Conservation (phyloP, 805 yeast genomes). For the Wickerhamiella kurtzmanii region DNA sequence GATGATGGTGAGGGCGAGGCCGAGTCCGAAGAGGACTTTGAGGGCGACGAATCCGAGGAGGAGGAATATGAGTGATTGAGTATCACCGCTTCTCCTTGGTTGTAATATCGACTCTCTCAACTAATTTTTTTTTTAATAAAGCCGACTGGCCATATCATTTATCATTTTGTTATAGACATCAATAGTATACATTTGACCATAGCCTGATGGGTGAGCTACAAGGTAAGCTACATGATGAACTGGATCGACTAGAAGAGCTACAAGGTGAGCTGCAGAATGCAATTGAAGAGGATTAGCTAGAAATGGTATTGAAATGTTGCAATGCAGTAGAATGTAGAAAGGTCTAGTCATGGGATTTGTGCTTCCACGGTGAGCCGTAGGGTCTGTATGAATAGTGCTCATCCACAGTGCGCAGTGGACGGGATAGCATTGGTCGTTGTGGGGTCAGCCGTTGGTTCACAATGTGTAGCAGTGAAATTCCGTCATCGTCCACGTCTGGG, state of each 20-base stretch:
- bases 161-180: too few species aligned
- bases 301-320: too few species aligned
- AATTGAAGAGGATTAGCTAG: too few species aligned
- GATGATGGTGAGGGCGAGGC: not conserved
- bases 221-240: too few species aligned
- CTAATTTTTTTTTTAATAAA: too few species aligned
- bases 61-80: not conserved
- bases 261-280: too few species aligned
- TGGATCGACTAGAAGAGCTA: too few species aligned
- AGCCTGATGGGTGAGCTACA: too few species aligned
- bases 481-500: not conserved
- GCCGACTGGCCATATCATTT: too few species aligned
- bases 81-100: too few species aligned
- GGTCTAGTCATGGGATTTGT: not conserved
- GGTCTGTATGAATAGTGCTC: not conserved
- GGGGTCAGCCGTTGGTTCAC: not conserved
- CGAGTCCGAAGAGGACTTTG: conserved; percentile 1
- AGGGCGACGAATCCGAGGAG: not conserved
- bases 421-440: not conserved
- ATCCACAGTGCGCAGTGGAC: not conserved
- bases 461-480: not conserved
- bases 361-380: not conserved
- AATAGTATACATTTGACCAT: too few species aligned
- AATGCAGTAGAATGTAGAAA: too few species aligned
- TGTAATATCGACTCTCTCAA: not conserved